Evolutionary conservation across 805 yeast genomes (phyloP).

Genomic region (Candida nitratophila): DNA sequence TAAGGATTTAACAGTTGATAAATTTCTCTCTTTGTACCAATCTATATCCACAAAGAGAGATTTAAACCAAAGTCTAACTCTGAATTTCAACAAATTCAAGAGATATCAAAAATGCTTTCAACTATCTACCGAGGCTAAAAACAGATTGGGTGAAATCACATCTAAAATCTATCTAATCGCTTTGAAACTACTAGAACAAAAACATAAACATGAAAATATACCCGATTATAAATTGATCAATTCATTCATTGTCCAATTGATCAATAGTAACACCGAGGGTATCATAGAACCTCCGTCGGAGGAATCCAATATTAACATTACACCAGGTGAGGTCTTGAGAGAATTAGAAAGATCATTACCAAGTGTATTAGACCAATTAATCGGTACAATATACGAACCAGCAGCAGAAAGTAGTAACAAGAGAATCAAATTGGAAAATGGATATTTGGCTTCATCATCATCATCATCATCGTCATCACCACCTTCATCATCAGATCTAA

Average conservation of each 20-base stretch:
- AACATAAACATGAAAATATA: not conserved
- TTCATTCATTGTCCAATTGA: not conserved
- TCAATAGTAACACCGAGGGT: conserved; percentile 1
- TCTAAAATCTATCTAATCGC: conserved; percentile 56
- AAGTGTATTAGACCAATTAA: not conserved
- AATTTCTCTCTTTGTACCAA: conserved; percentile 9
- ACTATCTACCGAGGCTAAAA: conserved; percentile 53
- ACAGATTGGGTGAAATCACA: conserved; percentile 64
- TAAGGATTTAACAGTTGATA: conserved; percentile 42
- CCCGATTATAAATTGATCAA: not conserved
- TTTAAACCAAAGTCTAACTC: conserved; percentile 38
- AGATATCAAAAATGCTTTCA: conserved; percentile 60
- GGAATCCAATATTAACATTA: not conserved
- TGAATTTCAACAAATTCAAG: conserved; percentile 61
- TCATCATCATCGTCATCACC: too few species aligned
- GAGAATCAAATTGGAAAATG: conserved; percentile 1
- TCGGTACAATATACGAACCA: conserved; percentile 1
- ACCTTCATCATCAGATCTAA: not conserved
- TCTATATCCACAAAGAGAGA: conserved; percentile 2
- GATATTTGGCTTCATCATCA: too few species aligned
- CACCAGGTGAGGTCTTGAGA: not conserved
- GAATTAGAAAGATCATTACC: not conserved
- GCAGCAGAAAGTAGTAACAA: not conserved
- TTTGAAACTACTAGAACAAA: conserved; percentile 49
- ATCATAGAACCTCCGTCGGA: not conserved